Evolutionary conservation across 2,329 filamentous ascomycete species (phyloP).

Genomic region (Zasmidium angulare): DNA sequence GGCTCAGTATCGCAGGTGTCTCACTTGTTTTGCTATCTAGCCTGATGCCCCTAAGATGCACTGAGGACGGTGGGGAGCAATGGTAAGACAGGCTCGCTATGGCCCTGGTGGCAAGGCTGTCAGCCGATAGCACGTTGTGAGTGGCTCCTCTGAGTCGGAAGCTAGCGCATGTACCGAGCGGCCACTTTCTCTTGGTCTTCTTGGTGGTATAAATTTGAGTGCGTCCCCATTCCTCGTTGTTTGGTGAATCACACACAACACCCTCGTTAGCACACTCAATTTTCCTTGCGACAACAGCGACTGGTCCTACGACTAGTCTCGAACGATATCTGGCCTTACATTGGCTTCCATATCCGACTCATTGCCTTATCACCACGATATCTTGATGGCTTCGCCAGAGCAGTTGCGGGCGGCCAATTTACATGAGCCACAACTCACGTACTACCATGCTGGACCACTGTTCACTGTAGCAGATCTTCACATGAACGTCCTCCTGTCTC

Average conservation of each 20-base stretch:
- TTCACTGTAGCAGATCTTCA: constrained; percentile 18
- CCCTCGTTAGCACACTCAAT: no score
- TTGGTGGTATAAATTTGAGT: constrained; percentile 2
- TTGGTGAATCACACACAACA: neutral
- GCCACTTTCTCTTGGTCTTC: constrained; percentile 4
- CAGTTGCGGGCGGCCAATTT: neutral
- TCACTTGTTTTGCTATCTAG: neutral
- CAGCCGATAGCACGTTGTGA: neutral
- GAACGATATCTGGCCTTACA: no score
- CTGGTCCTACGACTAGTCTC: no score
- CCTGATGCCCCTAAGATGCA: neutral
- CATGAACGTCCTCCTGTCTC: constrained; percentile 16
- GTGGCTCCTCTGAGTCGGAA: neutral
- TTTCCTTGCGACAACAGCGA: no score
- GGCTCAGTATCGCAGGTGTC: no score
- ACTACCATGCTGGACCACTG: constrained; percentile 20
- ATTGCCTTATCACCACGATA: neutral
- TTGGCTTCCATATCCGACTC: neutral
- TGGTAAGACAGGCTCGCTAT: no score
- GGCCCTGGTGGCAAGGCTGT: no score
- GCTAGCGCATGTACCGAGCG: neutral
- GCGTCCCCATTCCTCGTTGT: neutral
- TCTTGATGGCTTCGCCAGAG: neutral
- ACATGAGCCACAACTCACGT: constrained; percentile 3
- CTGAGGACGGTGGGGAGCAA: no score